Evolutionary conservation across 2,329 filamentous ascomycete genomes (phyloP), one percentile per base, ranked within the genome.

Genomic region (Fusarium nodosum): DNA sequence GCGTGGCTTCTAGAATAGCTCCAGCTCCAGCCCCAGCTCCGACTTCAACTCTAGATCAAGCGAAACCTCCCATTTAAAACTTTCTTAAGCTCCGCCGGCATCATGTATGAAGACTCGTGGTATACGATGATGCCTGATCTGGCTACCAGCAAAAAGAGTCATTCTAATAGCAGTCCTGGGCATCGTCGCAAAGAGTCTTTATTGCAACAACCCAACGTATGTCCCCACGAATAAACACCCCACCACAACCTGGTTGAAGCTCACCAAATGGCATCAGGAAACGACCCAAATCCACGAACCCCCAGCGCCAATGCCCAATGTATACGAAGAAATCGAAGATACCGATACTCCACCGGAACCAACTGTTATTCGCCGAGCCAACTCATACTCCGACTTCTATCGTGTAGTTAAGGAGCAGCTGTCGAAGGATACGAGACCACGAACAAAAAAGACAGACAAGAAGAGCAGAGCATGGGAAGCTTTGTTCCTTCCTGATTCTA

Each of bases 61-160:
- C 53, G 44, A 66, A 72, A 48, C 62, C 61, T 60, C 53, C 47
- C 34, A 53, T 31, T 65, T 33, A 58, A 69, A 69, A 69, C 69
- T 67, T 51, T 51, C 57, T 54, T 48, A 42, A 67, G 68, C 60
- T 68, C 47, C n/a, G 44, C 54, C 51, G 41, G 39, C 71, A 82
- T 71, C 72, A 94, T 93, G 91, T 93, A 93, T 79, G 92, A 95
- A 80, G 92, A 95, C 79, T 89, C 91, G 31, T 95, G 92, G 92
- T 93, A 94, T 81, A 93, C 87, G 77, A 90, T 93, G 76, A 88
- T 92, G 69, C 87, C 91, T 28, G 88, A 91, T 57, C 80, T 87
- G 56, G 81, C 85, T 60, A 81, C 85, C 68, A 86, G 84, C 68
- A 86, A 84, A 72, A 82, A 82, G 64, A 80, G 81, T n/a, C 74